Evolutionary conservation across 139 green algal species (phyloP).

Genomic region (Micractinium sp.): DNA sequence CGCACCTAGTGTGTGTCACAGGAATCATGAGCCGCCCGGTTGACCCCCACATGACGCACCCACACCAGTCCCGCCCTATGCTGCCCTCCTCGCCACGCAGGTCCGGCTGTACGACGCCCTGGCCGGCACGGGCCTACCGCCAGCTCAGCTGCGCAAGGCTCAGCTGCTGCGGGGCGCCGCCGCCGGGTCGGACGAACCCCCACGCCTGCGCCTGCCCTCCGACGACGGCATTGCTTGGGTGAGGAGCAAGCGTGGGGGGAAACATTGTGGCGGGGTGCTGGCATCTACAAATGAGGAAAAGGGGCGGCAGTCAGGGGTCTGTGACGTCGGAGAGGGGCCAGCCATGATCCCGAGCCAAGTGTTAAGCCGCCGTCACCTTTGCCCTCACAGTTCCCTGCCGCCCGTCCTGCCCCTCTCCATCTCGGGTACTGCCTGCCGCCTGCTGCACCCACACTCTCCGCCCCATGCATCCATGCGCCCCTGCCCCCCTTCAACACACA

Average conservation of each 20-base stretch:
- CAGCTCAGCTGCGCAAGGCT: constrained; percentile 29
- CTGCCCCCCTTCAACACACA: no score
- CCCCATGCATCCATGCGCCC: no score
- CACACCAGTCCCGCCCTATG: no score
- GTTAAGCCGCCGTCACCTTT: neutral
- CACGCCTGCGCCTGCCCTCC: neutral
- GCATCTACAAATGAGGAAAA: neutral
- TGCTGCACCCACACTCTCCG: no score
- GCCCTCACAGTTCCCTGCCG: no score
- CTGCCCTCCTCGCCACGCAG: constrained; percentile 41
- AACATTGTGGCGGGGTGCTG: neutral
- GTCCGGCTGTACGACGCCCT: constrained; percentile 62
- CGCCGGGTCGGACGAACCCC: neutral
- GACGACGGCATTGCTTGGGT: constrained; percentile 7
- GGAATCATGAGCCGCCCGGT: no score
- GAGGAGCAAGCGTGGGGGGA: neutral
- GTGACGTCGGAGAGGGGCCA: neutral
- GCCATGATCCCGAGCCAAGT: neutral
- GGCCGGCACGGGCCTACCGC: constrained; percentile 46
- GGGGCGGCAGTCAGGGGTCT: neutral
- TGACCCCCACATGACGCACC: no score
- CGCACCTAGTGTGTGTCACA: no score
- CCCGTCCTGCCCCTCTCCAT: no score
- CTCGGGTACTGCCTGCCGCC: no score
- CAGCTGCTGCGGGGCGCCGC: constrained; percentile 20